Conservation (phyloP, 371 early-diverging fungal species). For the Cladochytrium tenue region DNA sequence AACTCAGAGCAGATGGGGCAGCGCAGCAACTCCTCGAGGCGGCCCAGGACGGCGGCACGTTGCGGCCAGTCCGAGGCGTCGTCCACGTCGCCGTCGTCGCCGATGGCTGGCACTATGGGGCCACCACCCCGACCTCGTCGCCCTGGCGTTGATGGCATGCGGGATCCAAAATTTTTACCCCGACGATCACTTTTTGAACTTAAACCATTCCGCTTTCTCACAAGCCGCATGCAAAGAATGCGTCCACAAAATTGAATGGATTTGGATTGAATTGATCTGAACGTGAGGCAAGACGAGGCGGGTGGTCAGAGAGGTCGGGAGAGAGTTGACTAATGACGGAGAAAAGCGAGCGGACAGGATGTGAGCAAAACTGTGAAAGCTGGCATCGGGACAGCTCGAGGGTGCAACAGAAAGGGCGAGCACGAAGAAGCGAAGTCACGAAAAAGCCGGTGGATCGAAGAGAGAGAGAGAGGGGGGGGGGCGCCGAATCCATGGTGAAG, state of each 20-base stretch:
- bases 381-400: neutral
- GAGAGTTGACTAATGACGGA: neutral
- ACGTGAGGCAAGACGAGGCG: neutral
- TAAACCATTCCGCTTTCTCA: too few species aligned
- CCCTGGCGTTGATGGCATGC: too few species aligned
- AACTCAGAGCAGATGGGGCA: conserved; percentile 20
- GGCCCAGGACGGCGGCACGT: neutral
- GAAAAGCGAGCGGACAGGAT: neutral
- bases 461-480: too few species aligned
- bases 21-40: conserved; percentile 9
- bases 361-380: too few species aligned
- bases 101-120: neutral
- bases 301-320: neutral
- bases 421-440: neutral
- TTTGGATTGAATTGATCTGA: too few species aligned
- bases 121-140: too few species aligned
- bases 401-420: neutral
- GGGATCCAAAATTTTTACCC: too few species aligned
- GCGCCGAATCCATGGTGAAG: too few species aligned
- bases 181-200: too few species aligned
- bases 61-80: neutral
- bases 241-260: too few species aligned
- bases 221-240: too few species aligned
- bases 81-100: neutral
- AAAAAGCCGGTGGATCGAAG: too few species aligned